Evolutionary conservation across 768 basidiomycete genomes (phyloP).

Genomic region (Peribolospora kevripleyi): DNA sequence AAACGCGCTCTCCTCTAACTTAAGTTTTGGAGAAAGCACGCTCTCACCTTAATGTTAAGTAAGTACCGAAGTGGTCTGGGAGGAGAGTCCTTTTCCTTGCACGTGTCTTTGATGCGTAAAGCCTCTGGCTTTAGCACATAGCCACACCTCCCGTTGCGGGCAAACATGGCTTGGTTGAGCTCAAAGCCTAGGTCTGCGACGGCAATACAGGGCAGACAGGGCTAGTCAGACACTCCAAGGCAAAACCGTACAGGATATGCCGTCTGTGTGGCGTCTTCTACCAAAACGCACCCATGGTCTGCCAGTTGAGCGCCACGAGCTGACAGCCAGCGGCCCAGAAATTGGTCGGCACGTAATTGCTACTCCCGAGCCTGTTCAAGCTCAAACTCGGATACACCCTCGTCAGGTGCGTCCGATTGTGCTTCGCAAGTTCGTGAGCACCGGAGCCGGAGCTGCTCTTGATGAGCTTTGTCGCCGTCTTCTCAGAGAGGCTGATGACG

Average conservation of each 20-base stretch:
- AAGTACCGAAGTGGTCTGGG: slow-evolving; percentile 31
- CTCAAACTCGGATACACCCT: slow-evolving; percentile 72
- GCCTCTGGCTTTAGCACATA: slow-evolving; percentile 73
- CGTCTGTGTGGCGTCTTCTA: neutral
- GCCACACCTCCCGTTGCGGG: slow-evolving; percentile 61
- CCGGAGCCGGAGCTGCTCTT: neutral
- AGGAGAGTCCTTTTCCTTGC: slow-evolving; percentile 34
- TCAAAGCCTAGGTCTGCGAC: slow-evolving; percentile 55
- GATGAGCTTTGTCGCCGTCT: slow-evolving; percentile 29
- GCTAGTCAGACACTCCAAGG: neutral
- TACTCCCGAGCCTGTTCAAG: slow-evolving; percentile 51
- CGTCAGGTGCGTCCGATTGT: slow-evolving; percentile 58
- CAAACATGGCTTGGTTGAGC: slow-evolving; percentile 92
- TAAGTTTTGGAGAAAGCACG: neutral
- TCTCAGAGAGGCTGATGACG: slow-evolving; percentile 30
- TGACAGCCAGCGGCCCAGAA: slow-evolving; percentile 79
- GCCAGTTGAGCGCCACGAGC: slow-evolving; percentile 88
- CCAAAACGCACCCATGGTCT: slow-evolving; percentile 52
- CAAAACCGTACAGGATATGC: neutral
- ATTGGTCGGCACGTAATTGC: slow-evolving; percentile 67
- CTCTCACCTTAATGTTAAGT: slow-evolving; percentile 37
- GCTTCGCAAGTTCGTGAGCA: slow-evolving; percentile 39
- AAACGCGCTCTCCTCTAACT: neutral
- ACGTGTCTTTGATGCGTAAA: slow-evolving; percentile 27
- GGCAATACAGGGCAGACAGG: slow-evolving; percentile 1